Conservation (phyloP, 805 yeast species). For the Myxozyma lipomycoides region DNA sequence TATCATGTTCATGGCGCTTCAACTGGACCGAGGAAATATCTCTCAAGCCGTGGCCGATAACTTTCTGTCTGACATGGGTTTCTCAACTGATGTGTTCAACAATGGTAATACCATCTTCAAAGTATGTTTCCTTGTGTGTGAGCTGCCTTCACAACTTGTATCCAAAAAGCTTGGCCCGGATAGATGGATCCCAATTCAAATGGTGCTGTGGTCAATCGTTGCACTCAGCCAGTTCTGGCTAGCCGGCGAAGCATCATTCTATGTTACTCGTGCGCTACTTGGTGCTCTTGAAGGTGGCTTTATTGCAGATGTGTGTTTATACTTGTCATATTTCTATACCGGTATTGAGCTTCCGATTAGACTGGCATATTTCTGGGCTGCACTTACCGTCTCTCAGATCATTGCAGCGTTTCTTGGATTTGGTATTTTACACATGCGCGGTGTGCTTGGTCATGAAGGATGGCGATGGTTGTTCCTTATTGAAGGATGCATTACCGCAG, state of each 20-base stretch:
- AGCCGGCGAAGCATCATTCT: conserved; percentile 43
- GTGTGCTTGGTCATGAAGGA: conserved; percentile 43
- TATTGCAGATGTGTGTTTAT: conserved; percentile 55
- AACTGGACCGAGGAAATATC: conserved; percentile 54
- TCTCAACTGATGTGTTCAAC: conserved; percentile 44
- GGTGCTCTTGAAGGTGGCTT: conserved; percentile 62
- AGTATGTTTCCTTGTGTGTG: conserved; percentile 52
- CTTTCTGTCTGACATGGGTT: conserved; percentile 46
- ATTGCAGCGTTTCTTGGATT: conserved; percentile 46
- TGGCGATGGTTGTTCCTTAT: conserved; percentile 63
- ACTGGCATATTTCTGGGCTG: conserved; percentile 53
- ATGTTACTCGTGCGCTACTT: conserved; percentile 48
- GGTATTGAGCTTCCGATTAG: conserved; percentile 53
- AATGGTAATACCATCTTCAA: conserved; percentile 45
- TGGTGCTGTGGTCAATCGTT: conserved; percentile 53
- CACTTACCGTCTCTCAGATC: conserved; percentile 46
- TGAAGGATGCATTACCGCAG: conserved; percentile 56
- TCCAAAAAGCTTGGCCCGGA: conserved; percentile 65
- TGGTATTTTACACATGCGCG: conserved; percentile 51
- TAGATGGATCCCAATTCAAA: conserved; percentile 57
- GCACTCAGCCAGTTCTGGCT: conserved; percentile 50
- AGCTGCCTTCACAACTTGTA: conserved; percentile 61
- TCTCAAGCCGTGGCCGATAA: conserved; percentile 55
- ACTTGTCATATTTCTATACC: conserved; percentile 62
- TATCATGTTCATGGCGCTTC: conserved; percentile 53